Evolutionary conservation across 495 filamentous ascomycete genomes (phyloP).

Genomic region (Penicilliopsis zonata): DNA sequence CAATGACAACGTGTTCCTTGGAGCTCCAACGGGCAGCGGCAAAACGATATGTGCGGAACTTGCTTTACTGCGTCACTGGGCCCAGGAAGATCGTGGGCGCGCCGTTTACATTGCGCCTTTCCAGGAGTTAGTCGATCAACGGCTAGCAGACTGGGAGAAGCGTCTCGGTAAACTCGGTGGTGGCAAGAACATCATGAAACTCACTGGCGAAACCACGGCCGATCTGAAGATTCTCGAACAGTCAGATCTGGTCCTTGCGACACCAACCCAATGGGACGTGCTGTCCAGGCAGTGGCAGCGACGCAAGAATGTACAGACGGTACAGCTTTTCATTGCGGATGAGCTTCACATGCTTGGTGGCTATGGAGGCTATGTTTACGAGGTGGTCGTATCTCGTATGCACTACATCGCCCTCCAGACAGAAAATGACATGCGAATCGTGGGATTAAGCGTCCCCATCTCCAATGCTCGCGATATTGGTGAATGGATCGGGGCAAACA

Average conservation of each 20-base stretch:
- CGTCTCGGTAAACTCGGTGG: conserved; percentile 61
- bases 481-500: conserved; percentile 98
- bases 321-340: conserved; percentile 89
- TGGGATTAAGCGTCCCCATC: conserved; percentile 85
- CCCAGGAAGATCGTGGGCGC: conserved; percentile 51
- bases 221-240: conserved; percentile 83
- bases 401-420: conserved; percentile 88
- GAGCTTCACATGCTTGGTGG: conserved; percentile 96
- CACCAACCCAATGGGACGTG: conserved; percentile 89
- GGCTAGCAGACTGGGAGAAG: conserved; percentile 71
- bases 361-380: conserved; percentile 79
- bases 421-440: conserved; percentile 71
- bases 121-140: conserved; percentile 80
- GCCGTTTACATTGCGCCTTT: conserved; percentile 94
- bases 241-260: conserved; percentile 87
- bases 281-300: conserved; percentile 92
- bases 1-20: conserved; percentile 88
- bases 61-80: conserved; percentile 82
- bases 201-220: conserved; percentile 84
- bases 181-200: conserved; percentile 86
- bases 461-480: conserved; percentile 88
- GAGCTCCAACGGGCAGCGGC: conserved; percentile 80
- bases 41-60: conserved; percentile 97
- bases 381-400: conserved; percentile 94
- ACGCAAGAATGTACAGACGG: conserved; percentile 84